Evolutionary conservation across 75 land plant species (phyloP).

Genomic region (Pinus tabuliformis): DNA sequence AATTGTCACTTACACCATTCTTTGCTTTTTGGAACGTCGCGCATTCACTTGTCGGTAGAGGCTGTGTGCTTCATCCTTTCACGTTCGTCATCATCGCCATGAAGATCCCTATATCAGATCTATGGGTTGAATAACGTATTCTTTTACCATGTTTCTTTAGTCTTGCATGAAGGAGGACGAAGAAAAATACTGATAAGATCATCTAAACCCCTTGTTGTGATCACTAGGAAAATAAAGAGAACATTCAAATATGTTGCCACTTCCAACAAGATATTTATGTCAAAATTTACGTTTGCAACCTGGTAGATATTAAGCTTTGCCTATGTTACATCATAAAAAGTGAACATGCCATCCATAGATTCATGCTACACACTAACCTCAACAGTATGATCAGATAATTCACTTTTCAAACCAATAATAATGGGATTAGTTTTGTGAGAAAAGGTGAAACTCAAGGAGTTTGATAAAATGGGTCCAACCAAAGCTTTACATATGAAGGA

Average conservation of each 20-base stretch:
- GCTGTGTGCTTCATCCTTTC: no score
- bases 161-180: slow-evolving; percentile 77
- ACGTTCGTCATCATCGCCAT: no score
- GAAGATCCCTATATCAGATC: no score
- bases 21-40: no score
- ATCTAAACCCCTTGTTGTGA: slow-evolving; percentile 94
- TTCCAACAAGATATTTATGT: slow-evolving; percentile 72
- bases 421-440: not conserved
- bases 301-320: slow-evolving; percentile 76
- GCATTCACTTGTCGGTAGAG: no score
- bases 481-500: no score
- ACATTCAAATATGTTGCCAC: slow-evolving; percentile 81
- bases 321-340: slow-evolving; percentile 76
- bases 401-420: slow-evolving; percentile 40
- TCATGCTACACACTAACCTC: slow-evolving; percentile 90
- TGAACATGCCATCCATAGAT: slow-evolving; percentile 72
- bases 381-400: slow-evolving; percentile 64
- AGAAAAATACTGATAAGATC: slow-evolving; percentile 83
- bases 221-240: slow-evolving; percentile 81
- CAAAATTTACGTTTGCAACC: slow-evolving; percentile 98
- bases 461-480: no score
- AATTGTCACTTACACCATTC: no score
- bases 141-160: slow-evolving; percentile 47
- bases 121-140: no score
- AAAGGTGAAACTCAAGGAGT: no score